Evolutionary conservation across 2,329 filamentous ascomycete species (phyloP).

Genomic region (Diaporthe aspalathi): DNA sequence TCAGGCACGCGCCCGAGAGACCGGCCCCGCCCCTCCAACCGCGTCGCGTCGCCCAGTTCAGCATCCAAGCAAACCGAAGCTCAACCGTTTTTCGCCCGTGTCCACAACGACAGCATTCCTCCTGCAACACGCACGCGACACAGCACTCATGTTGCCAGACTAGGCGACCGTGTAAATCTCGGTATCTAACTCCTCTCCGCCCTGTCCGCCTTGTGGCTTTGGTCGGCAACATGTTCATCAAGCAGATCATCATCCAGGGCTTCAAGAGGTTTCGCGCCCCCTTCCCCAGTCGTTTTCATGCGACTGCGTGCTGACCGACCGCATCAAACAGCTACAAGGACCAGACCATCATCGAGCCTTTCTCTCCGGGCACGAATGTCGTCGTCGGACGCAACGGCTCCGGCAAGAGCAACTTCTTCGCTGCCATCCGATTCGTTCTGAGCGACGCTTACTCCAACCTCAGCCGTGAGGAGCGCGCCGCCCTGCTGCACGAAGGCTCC

Average conservation of each 20-base stretch:
- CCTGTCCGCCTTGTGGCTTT: constrained; percentile 44
- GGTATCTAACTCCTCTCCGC: constrained; percentile 30
- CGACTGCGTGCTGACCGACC: constrained; percentile 37
- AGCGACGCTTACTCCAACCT: constrained; percentile 98
- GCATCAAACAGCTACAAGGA: constrained; percentile 86
- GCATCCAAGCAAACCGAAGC: constrained; percentile 22
- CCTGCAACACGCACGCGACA: background rate
- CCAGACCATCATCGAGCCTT: constrained; percentile 97
- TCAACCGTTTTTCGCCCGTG: constrained; percentile 4
- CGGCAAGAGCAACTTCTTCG: constrained; percentile 99
- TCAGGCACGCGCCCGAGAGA: background rate
- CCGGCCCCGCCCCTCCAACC: constrained; percentile 11
- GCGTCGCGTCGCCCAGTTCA: constrained; percentile 35
- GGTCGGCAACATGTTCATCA: constrained; percentile 85
- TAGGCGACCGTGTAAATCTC: constrained; percentile 23
- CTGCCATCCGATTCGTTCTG: constrained; percentile 96
- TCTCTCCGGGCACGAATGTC: constrained; percentile 97
- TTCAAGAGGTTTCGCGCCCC: constrained; percentile 85
- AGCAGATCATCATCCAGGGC: constrained; percentile 99
- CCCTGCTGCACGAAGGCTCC: constrained; percentile 96
- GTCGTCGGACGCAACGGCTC: constrained; percentile 99
- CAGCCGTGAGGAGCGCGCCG: constrained; percentile 94
- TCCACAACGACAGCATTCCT: constrained; percentile 16
- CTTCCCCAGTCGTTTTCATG: background rate
- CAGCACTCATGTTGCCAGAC: constrained; percentile 11